Base-by-base conservation (phyloP, 768 basidiomycete genomes). In the Tulasnella sp. region DNA sequence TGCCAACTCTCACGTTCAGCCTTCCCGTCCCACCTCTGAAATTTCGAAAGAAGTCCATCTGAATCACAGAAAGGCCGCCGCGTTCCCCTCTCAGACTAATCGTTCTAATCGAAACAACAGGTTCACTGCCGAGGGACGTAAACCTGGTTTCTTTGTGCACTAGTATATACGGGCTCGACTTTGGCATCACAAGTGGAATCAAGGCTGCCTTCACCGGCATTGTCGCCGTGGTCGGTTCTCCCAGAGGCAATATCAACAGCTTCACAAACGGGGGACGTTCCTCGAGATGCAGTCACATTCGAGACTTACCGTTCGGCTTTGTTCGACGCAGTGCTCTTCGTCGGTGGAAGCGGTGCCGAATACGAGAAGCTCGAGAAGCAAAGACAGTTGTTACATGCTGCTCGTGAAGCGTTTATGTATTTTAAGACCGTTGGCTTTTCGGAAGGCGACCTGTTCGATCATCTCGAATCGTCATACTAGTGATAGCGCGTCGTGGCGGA, bases 341-440 rank as follows among this genome's bases (percentile, higher is more conserved):
- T 93, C 14, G 90, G 91, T 25, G 93, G 94, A 8, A 76, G 81
- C 49, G 81, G 79, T 1, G 84, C 84, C 11, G 84, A 85, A 40
- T 89, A 90, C n/a, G 86, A 88, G 80, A 81, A 85, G 38, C 85
- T 94, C 42, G 80, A 84, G 9, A 85, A 85, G 79, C 88, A 87
- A 70, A 95, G 94, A 5, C 87, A 93, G 25, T 86, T 86, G 9
- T 83, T 93, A n/a, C 93, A 96, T 81, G 94, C 91, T 86, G 87
- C 92, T 5, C 87, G 92, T 64, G 94, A 96, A 83, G 90, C 93
- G 2, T 96, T 92, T 83, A 91, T 91, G 29, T 94, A 96, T 82
- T 91, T 89, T 83, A 96, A 96, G 84, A 82, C 91, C 22, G 92
- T 97, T 76, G 92, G 89, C 3, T 93, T 89, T 1, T 85, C 91